These are phyloP conservation scores for Friedmanniomyces endolithicus DNA, from an alignment of 495 filamentous ascomycete genomes.

Conservation along the genomic window DNA sequence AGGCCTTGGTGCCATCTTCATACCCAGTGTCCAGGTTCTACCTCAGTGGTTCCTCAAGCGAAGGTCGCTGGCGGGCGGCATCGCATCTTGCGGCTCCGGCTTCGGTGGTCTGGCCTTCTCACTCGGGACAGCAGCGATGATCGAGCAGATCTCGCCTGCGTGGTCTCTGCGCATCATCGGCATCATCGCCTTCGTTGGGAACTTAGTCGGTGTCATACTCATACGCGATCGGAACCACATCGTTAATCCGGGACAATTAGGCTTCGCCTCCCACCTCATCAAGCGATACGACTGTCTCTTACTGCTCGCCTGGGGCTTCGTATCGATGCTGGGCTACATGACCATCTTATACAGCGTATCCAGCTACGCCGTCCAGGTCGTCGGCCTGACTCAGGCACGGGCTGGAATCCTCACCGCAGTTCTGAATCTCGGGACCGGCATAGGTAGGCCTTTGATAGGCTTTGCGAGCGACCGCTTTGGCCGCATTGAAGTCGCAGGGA, in stretches of 20 bases:
- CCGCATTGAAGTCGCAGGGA: constrained; percentile 50
- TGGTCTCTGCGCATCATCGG: constrained; percentile 47
- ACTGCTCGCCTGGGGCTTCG: constrained; percentile 53
- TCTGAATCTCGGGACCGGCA: constrained; percentile 51
- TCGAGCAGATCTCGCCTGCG: constrained; percentile 44
- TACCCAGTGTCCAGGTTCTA: constrained; percentile 51
- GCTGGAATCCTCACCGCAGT: constrained; percentile 57
- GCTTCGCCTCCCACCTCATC: constrained; percentile 40
- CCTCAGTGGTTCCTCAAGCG: constrained; percentile 67
- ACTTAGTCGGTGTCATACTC: constrained; percentile 42
- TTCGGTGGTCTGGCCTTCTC: constrained; percentile 53
- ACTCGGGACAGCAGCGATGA: constrained; percentile 42
- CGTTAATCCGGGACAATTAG: constrained; percentile 31
- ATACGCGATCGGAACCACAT: constrained; percentile 53
- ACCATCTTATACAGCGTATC: constrained; percentile 33
- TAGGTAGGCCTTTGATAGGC: constrained; percentile 58
- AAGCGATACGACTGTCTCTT: constrained; percentile 29
- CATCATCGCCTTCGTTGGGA: constrained; percentile 50
- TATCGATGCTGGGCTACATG: constrained; percentile 59
- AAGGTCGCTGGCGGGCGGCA: constrained; percentile 59
- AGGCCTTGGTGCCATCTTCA: constrained; percentile 65
- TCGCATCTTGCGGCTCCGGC: constrained; percentile 57
- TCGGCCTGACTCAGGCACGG: constrained; percentile 54
- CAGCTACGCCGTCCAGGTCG: constrained; percentile 45
- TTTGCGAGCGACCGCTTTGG: constrained; percentile 52